Conservation (phyloP, 192 early-diverging fungal species). For the Anaeromyces robustus region DNA sequence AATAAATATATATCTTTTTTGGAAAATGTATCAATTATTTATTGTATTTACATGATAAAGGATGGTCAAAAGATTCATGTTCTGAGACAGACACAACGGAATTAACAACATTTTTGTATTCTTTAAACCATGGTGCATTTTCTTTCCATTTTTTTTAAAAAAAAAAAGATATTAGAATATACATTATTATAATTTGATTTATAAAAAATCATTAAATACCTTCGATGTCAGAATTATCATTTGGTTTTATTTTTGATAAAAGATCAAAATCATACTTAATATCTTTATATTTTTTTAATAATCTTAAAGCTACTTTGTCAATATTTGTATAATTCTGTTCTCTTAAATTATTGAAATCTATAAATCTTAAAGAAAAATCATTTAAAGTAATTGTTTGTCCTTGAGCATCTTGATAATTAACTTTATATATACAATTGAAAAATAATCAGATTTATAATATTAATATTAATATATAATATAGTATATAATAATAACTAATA, state of each 20-base stretch:
- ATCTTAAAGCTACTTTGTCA: neutral
- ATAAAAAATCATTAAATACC: no score
- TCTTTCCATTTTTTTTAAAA: neutral
- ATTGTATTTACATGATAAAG: slow-evolving; percentile 51
- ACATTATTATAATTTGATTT: no score
- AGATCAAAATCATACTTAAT: neutral
- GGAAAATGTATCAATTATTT: no score
- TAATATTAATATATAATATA: no score
- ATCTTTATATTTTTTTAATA: neutral
- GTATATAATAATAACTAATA: no score
- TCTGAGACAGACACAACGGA: slow-evolving; percentile 31
- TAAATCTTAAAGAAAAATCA: neutral
- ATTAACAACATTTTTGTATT: neutral
- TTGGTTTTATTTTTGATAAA: neutral
- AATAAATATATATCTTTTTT: no score
- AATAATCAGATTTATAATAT: no score
- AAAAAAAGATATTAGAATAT: no score
- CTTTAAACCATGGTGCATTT: neutral
- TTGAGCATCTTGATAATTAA: neutral
- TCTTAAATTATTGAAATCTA: neutral
- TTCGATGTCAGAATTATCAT: neutral
- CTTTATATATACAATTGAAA: no score
- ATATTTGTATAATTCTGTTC: neutral
- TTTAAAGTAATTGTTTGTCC: neutral
- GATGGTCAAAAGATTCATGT: slow-evolving; percentile 89